A percentile compares a stretch with the other conserved stretches of the same genome.
Evolutionary conservation across 768 basidiomycete genomes (phyloP).

Genomic region (Trametes cubensis): DNA sequence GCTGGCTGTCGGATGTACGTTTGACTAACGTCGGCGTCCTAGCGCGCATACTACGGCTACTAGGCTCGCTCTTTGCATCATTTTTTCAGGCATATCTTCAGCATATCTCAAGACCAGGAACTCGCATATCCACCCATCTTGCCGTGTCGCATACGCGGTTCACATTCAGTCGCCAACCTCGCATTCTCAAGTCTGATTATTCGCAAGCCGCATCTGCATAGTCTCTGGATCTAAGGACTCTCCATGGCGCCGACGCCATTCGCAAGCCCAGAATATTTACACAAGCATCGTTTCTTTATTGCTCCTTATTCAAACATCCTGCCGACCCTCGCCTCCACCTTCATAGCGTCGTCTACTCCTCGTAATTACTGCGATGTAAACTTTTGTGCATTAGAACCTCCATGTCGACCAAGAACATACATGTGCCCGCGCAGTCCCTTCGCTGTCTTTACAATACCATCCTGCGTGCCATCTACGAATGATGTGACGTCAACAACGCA

Average conservation of each 20-base stretch:
- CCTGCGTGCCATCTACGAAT: too few species aligned
- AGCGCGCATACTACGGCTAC: conserved; percentile 70
- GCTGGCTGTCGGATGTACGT: background rate
- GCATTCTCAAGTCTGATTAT: background rate
- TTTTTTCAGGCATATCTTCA: conserved; percentile 32
- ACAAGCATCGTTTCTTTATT: conserved; percentile 28
- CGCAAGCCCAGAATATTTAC: conserved; percentile 19
- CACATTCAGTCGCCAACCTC: background rate
- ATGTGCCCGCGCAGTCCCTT: background rate
- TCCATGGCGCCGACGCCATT: background rate
- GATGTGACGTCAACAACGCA: too few species aligned
- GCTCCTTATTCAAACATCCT: conserved; percentile 25
- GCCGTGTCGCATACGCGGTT: conserved; percentile 9
- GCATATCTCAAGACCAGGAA: conserved; percentile 21
- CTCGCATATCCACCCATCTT: conserved; percentile 19
- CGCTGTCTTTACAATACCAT: background rate
- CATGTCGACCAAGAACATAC: background rate
- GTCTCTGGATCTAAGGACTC: background rate
- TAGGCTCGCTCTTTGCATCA: conserved; percentile 38
- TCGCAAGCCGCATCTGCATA: too few species aligned
- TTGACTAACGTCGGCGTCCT: conserved; percentile 12
- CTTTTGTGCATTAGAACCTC: background rate
- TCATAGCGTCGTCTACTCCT: background rate
- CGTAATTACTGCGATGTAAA: background rate
- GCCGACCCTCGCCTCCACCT: conserved; percentile 6